Base-by-base conservation (phyloP, 2,329 filamentous ascomycete species). In the Metarhizium humberi region DNA sequence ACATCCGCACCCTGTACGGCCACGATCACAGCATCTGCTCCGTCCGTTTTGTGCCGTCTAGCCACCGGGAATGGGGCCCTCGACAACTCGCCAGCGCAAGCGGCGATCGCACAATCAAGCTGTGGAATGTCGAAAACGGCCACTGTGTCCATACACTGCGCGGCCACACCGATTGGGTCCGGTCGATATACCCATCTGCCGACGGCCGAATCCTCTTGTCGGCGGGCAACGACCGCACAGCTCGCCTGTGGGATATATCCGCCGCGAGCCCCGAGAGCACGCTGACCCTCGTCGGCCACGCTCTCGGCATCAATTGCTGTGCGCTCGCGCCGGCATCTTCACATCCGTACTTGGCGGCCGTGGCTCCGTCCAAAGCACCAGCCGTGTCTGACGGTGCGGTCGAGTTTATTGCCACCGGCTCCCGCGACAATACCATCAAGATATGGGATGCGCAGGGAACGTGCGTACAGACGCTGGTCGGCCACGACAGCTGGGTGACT, bases 401-500 rank as follows among this genome's bases (percentile, higher is more conserved):
- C 6, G 92, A 96, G 66, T 97, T 90, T 67, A 81, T 96, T 67
- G 92, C 92, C 0, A 96, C 92, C 0, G 92, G 90, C 6, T 87
- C 87, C 8, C 79, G 92, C 69, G 92, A 96, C 70, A 96, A 96
- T 74, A 87, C 86, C 0, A 95, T 97, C 66, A 86, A 85, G 64
- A 73, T 97, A 6, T 96, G 91, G 90, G 90, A 95, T 67, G 80
- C 85, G 10, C 81, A 90, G 53, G 92, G 92, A 34, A 90, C 86
- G 14, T 82, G 90, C 58, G 84, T 96, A 66, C 92, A 90, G 68
- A 94, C 88, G 0, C 76, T 97, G 2, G 74, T 84, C 1, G 92
- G 92, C 2, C 92, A 96, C 67, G 92, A 96, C 69, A 96, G 96
- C 68, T 97, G 92, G 92, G 84, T 97, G 6, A 84, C 89, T 30